A percentile compares a stretch with the other conserved stretches of the same genome.
Conservation (phyloP, 148 eudicot genomes). For the Camellia granthamiana region DNA sequence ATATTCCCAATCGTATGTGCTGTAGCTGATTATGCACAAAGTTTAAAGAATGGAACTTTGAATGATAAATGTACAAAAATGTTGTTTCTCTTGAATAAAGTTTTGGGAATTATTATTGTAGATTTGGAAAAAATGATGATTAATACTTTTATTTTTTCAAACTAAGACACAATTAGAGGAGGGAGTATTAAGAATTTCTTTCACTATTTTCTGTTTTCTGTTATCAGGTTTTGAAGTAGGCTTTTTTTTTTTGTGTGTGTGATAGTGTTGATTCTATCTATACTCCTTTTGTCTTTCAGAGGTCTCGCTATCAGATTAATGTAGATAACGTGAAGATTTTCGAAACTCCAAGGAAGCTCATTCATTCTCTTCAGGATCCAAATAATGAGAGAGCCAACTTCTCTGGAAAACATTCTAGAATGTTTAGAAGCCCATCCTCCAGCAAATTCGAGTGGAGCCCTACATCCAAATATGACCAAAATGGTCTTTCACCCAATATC, state of each 20-base stretch:
- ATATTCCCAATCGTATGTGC: no score
- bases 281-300: slow-evolving; percentile 41
- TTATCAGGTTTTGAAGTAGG: not conserved
- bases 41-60: no score
- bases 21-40: no score
- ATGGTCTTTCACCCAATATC: slow-evolving; percentile 23
- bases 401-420: slow-evolving; percentile 35
- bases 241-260: not conserved
- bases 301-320: slow-evolving; percentile 47
- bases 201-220: not conserved
- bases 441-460: slow-evolving; percentile 43
- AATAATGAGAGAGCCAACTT: slow-evolving; percentile 39
- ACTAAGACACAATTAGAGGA: no score
- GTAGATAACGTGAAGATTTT: slow-evolving; percentile 55
- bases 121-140: no score
- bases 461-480: slow-evolving; percentile 34
- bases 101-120: no score
- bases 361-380: slow-evolving; percentile 66
- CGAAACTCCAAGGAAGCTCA: slow-evolving; percentile 76
- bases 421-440: slow-evolving; percentile 43
- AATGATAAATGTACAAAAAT: no score
- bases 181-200: not conserved
- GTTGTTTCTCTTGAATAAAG: no score
- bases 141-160: no score
- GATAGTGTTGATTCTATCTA: slow-evolving; percentile 6